These are phyloP conservation scores for Verticillium isaacii DNA, from an alignment of 2,329 filamentous ascomycete species.

Conservation along the genomic window DNA sequence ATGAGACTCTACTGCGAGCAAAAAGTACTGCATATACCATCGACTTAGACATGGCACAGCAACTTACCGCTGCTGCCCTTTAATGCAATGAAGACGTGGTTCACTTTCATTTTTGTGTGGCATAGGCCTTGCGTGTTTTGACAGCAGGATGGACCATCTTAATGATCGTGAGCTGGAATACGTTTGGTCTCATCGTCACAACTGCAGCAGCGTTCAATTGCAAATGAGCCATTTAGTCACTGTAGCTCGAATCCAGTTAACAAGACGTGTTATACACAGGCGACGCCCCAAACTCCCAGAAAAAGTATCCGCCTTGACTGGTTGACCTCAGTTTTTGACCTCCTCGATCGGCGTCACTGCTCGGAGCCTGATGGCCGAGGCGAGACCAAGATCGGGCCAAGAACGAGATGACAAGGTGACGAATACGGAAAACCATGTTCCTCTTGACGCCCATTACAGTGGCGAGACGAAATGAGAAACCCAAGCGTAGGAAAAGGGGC, in stretches of 20 bases:
- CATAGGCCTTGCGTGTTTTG: too few relatives aligned
- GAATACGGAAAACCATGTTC: background rate
- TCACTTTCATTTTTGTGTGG: slow-evolving; percentile 5
- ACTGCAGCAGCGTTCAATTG: background rate
- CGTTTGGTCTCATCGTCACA: background rate
- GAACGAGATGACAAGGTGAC: background rate
- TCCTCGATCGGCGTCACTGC: background rate
- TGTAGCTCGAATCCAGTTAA: background rate
- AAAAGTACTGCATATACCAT: slow-evolving; percentile 6
- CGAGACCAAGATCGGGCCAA: background rate
- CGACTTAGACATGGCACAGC: slow-evolving; percentile 10
- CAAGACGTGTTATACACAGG: background rate
- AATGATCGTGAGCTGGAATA: too few relatives aligned
- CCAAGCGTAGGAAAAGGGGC: slow-evolving; percentile 2
- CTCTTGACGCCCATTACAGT: background rate
- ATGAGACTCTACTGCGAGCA: background rate
- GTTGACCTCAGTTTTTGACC: background rate
- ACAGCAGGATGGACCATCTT: too few relatives aligned
- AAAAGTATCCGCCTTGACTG: background rate
- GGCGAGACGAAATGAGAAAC: background rate
- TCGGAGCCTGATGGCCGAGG: background rate
- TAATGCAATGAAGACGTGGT: background rate
- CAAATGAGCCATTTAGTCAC: background rate
- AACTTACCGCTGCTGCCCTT: slow-evolving; percentile 6
- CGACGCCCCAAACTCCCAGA: background rate